Percentiles rank a stretch among this genome's conserved stretches.
phyloP scores from a whole-genome alignment of 2,329 filamentous ascomycete species.

The Epichloe elymi region DNA sequence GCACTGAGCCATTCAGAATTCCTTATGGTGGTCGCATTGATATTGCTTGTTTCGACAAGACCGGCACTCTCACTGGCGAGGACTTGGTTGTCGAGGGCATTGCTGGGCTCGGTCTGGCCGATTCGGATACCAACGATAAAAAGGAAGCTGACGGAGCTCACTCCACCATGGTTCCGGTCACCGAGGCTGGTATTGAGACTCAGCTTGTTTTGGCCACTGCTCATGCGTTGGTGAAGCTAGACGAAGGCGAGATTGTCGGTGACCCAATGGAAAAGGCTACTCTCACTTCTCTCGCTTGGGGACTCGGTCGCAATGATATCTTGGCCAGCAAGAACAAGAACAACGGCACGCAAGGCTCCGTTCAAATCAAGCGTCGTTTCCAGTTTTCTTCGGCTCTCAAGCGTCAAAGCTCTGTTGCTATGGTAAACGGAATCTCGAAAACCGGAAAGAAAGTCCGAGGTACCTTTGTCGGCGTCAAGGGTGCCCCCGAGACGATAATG shows the following conservation, averaged over 20 bases:
- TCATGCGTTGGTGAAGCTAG: conserved; percentile 87
- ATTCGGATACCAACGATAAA: conserved; percentile 48
- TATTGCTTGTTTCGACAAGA: conserved; percentile 97
- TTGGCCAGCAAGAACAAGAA: conserved; percentile 47
- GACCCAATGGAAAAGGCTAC: conserved; percentile 99
- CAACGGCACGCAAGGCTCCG: conserved; percentile 44
- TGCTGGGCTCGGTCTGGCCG: conserved; percentile 68
- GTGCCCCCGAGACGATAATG: conserved; percentile 95
- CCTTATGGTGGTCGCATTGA: conserved; percentile 92
- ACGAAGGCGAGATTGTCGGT: conserved; percentile 93
- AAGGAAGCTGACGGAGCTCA: conserved; percentile 71
- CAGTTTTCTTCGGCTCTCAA: conserved; percentile 96
- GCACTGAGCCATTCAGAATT: conserved; percentile 96
- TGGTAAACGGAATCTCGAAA: conserved; percentile 58
- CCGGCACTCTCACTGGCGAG: conserved; percentile 89
- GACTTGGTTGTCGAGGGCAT: conserved; percentile 95
- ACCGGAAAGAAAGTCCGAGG: conserved; percentile 65
- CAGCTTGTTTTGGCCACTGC: conserved; percentile 89
- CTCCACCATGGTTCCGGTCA: conserved; percentile 60
- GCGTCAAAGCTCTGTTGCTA: conserved; percentile 87
- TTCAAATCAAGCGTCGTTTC: conserved; percentile 93
- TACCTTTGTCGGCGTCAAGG: conserved; percentile 92
- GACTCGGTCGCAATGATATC: conserved; percentile 76
- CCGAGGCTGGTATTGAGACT: conserved; percentile 62
- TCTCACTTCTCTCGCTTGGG: conserved; percentile 78